Base-by-base conservation (phyloP, 2,329 filamentous ascomycete genomes). In the Aspergillus novoparasiticus region DNA sequence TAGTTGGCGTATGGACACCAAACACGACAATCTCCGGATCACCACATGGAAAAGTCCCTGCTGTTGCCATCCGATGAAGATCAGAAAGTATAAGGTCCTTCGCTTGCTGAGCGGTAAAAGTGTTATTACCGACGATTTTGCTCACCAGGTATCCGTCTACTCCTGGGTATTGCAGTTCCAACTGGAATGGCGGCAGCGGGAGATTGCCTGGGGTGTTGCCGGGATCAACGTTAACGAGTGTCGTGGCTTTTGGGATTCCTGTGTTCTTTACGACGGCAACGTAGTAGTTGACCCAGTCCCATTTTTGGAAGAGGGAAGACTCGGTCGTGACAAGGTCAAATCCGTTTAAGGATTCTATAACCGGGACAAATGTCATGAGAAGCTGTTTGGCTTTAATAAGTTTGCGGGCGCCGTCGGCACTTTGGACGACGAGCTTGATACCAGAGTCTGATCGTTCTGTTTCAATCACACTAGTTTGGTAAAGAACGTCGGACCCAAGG, bases 241-340 rank as follows among this genome's bases (percentile, higher is more conserved):
- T 66, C 14, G 69, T 14, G 26, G 64, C 68, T 19, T 65, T 65
- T 1, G 78, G 72, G 6, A 83, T 55, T 1, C 78, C 78, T 3
- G 78, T 80, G 50, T 80, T 78, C 2, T 72, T 73, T 4, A 83
- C 53, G 0, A 83, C 55, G 4, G 66, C 71, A 4, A 73, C 75
- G 64, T 79, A 83, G 72, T 80, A 82, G 1, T 67, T 75, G 0
- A 65, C 74, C 60, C 75, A 74, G n/a, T 57, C 63, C 64, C 81
- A 80, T 60, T 80, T 73, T 3, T 60, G 21, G 63, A 82, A 80
- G 11, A 81, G 67, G 0, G 48, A 26, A 1, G 21, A 57, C 60
- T 85, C 82, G 0, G 66, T 45, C 0, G 55, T 1, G 41, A 67
- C 69, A 6, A 84, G 70, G 60, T 79, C 78, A 63, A 81, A 80